These are phyloP conservation scores for Tolypocladium pustulatum DNA, from an alignment of 2,329 filamentous ascomycete species.

Conservation along the genomic window DNA sequence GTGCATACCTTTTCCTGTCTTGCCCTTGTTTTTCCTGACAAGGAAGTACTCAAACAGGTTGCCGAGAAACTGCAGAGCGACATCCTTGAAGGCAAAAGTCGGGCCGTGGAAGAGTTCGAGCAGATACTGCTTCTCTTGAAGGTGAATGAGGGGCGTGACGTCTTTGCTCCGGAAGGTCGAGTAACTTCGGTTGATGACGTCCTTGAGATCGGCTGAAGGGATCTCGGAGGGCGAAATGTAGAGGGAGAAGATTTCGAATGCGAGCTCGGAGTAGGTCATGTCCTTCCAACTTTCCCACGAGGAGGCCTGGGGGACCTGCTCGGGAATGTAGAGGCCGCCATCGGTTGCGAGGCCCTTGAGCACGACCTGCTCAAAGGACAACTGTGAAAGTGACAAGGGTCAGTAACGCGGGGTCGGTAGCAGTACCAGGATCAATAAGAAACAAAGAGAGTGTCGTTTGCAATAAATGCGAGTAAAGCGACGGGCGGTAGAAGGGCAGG, in stretches of 20 bases:
- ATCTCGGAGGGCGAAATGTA: slow-evolving; percentile 84
- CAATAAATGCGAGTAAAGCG: neutral
- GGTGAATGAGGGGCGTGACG: slow-evolving; percentile 67
- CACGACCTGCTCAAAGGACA: slow-evolving; percentile 86
- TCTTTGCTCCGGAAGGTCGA: slow-evolving; percentile 75
- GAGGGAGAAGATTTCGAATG: slow-evolving; percentile 73
- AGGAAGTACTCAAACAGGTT: slow-evolving; percentile 91
- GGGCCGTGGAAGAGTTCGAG: slow-evolving; percentile 95
- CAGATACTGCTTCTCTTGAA: slow-evolving; percentile 68
- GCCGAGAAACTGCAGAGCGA: slow-evolving; percentile 91
- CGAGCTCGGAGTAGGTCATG: slow-evolving; percentile 70
- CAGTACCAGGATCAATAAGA: neutral
- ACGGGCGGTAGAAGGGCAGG: neutral
- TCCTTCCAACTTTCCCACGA: slow-evolving; percentile 54
- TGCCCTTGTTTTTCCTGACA: slow-evolving; percentile 59
- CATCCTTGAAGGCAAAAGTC: slow-evolving; percentile 93
- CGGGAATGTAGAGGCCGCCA: slow-evolving; percentile 81
- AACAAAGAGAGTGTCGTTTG: neutral
- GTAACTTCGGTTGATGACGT: slow-evolving; percentile 77
- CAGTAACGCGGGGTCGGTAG: neutral
- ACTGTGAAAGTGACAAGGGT: slow-evolving; percentile 30
- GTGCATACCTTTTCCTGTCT: slow-evolving; percentile 42
- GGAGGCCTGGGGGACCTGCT: slow-evolving; percentile 52
- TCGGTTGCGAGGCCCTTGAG: slow-evolving; percentile 81
- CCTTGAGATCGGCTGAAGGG: slow-evolving; percentile 65